Percentiles rank a stretch among this genome's conserved stretches.
phyloP scores from a whole-genome alignment of 352 stramenopile species.

The Phytophthora agathidicida region DNA sequence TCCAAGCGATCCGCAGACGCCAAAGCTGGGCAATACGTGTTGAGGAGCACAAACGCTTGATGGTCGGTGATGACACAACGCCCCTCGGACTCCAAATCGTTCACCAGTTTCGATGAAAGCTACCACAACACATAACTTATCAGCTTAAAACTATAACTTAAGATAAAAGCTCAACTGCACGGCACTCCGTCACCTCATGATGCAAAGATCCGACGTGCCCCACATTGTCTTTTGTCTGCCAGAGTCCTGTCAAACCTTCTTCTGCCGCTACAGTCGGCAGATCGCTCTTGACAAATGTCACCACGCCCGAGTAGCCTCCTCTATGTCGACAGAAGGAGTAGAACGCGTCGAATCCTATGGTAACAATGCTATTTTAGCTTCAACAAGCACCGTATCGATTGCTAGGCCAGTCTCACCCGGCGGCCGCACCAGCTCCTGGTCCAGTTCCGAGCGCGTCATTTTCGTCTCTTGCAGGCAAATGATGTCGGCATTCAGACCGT shows the following conservation, averaged over 20 bases:
- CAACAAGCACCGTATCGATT: too few species aligned
- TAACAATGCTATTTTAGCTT: conserved; percentile 9
- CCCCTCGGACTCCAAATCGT: conserved; percentile 78
- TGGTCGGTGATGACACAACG: conserved; percentile 90
- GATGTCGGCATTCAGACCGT: conserved; percentile 67
- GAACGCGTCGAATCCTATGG: conserved; percentile 79
- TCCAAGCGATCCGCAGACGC: conserved; percentile 72
- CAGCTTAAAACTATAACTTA: background rate
- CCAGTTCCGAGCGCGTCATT: conserved; percentile 81
- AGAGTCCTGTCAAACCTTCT: conserved; percentile 72
- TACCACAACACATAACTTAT: conserved; percentile 11
- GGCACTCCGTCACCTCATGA: conserved; percentile 36
- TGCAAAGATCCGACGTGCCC: conserved; percentile 58
- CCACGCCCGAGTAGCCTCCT: conserved; percentile 82
- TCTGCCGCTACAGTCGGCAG: conserved; percentile 67
- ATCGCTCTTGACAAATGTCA: conserved; percentile 65
- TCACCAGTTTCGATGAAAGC: conserved; percentile 61
- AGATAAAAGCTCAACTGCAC: background rate
- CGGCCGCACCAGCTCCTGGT: conserved; percentile 75
- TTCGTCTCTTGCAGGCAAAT: conserved; percentile 90
- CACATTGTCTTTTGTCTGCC: conserved; percentile 62
- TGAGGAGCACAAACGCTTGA: conserved; percentile 87
- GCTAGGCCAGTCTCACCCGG: conserved; percentile 39
- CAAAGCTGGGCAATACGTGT: conserved; percentile 88
- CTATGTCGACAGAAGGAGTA: conserved; percentile 78